Evolutionary conservation across 176 grass and related monocot species (phyloP).

Genomic region (Carex pumila): DNA sequence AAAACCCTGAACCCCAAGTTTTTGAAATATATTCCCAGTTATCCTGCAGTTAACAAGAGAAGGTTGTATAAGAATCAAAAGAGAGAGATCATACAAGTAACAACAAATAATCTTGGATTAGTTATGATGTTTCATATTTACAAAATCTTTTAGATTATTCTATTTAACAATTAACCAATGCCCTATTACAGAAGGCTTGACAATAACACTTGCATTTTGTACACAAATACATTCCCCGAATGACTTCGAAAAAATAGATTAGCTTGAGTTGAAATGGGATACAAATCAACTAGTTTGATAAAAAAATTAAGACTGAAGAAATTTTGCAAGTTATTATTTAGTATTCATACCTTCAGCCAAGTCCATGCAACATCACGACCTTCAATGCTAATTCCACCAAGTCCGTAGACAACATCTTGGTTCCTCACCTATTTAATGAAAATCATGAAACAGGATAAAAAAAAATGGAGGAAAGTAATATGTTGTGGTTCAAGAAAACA

Average conservation of each 20-base stretch:
- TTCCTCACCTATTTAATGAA: slow-evolving; percentile 57
- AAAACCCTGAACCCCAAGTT: slow-evolving; percentile 65
- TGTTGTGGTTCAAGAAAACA: not conserved
- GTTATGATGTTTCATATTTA: not conserved
- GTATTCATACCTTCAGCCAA: slow-evolving; percentile 73
- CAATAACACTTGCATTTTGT: not conserved
- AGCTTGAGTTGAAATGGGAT: not conserved
- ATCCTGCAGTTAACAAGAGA: slow-evolving; percentile 41
- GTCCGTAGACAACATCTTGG: slow-evolving; percentile 64
- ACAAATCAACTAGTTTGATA: not conserved
- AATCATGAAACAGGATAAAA: slow-evolving; percentile 15
- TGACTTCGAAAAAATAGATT: not conserved
- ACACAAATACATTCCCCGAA: not conserved
- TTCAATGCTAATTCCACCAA: slow-evolving; percentile 49
- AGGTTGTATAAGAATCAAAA: not conserved
- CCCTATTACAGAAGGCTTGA: not conserved
- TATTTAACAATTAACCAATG: not conserved
- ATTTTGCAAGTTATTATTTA: slow-evolving; percentile 4
- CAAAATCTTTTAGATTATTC: not conserved
- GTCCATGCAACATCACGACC: slow-evolving; percentile 72
- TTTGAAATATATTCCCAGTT: slow-evolving; percentile 80
- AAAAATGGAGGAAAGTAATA: slow-evolving; percentile 1
- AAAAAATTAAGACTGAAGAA: not conserved
- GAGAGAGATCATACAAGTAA: not conserved
- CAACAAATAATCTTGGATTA: not conserved